These are phyloP conservation scores for Moricandia arvensis DNA, from an alignment of 345 rosid species.

Conservation along the genomic window DNA sequence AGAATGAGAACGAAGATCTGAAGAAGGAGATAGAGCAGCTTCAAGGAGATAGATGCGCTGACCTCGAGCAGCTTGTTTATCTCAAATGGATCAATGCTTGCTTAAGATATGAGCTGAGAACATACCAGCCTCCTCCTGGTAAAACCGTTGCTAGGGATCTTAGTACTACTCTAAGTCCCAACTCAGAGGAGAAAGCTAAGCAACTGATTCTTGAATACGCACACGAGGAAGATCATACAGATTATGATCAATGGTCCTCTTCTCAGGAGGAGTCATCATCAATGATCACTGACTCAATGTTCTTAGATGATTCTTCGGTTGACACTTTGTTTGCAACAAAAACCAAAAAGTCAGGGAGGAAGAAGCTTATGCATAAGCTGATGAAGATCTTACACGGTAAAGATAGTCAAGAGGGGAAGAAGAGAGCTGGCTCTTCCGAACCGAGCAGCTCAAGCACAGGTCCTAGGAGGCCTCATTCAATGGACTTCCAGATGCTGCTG, in stretches of 20 bases:
- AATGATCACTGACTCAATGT: slow-evolving; percentile 50
- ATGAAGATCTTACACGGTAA: slow-evolving; percentile 65
- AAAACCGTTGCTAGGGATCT: slow-evolving; percentile 86
- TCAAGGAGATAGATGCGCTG: slow-evolving; percentile 62
- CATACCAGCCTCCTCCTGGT: slow-evolving; percentile 59
- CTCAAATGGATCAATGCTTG: slow-evolving; percentile 95
- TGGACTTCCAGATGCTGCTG: slow-evolving; percentile 51
- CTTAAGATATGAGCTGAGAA: slow-evolving; percentile 73
- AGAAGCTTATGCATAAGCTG: slow-evolving; percentile 59
- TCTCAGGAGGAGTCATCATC: slow-evolving; percentile 49
- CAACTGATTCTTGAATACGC: slow-evolving; percentile 78
- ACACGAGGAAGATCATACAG: slow-evolving; percentile 50
- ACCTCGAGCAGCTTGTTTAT: slow-evolving; percentile 76
- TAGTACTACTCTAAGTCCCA: slow-evolving; percentile 70
- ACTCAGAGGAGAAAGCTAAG: slow-evolving; percentile 80
- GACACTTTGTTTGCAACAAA: slow-evolving; percentile 41
- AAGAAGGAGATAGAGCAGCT: slow-evolving; percentile 61
- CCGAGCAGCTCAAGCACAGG: slow-evolving; percentile 38
- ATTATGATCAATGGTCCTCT: slow-evolving; percentile 65
- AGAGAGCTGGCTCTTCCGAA: slow-evolving; percentile 41
- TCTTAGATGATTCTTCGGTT: slow-evolving; percentile 51
- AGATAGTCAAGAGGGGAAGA: slow-evolving; percentile 39
- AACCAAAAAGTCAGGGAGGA: slow-evolving; percentile 42
- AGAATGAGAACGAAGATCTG: slow-evolving; percentile 57
- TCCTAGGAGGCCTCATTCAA: slow-evolving; percentile 44